Evolutionary conservation across 2,329 filamentous ascomycete species (phyloP).

Genomic region (Trichoderma harzianum): DNA sequence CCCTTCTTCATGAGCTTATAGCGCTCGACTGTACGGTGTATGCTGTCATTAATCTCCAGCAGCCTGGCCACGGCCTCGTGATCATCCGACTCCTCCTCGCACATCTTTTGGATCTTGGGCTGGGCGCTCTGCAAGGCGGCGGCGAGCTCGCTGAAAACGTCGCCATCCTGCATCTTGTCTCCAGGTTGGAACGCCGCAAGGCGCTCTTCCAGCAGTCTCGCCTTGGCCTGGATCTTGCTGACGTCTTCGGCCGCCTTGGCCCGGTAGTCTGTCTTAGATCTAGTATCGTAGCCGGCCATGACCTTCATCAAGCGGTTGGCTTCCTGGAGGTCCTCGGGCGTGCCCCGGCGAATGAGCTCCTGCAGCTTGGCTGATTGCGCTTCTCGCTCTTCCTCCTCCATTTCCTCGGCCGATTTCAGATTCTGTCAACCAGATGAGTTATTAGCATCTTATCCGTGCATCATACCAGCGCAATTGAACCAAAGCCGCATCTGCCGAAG

Average conservation of each 20-base stretch:
- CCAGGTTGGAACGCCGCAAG: slow-evolving; percentile 79
- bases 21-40: slow-evolving; percentile 91
- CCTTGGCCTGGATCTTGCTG: slow-evolving; percentile 92
- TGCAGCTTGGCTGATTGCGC: slow-evolving; percentile 98
- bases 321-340: slow-evolving; percentile 91
- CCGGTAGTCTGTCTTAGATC: slow-evolving; percentile 94
- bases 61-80: slow-evolving; percentile 93
- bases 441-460: background rate
- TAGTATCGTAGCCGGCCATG: slow-evolving; percentile 95
- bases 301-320: slow-evolving; percentile 98
- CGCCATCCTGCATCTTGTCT: slow-evolving; percentile 68
- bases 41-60: slow-evolving; percentile 97
- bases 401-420: slow-evolving; percentile 92
- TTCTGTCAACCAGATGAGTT: slow-evolving; percentile 54
- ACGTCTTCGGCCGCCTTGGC: slow-evolving; percentile 97
- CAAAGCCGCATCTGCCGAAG: slow-evolving; percentile 11
- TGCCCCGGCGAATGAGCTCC: slow-evolving; percentile 87
- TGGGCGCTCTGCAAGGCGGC: slow-evolving; percentile 87
- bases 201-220: slow-evolving; percentile 86
- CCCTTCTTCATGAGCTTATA: slow-evolving; percentile 97
- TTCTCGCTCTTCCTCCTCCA: slow-evolving; percentile 94
- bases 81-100: slow-evolving; percentile 96
- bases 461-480: background rate
- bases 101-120: slow-evolving; percentile 99
- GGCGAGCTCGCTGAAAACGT: slow-evolving; percentile 79